These are phyloP conservation scores for Dentipellis sp. DNA, from an alignment of 768 basidiomycete species.

Conservation along the genomic window DNA sequence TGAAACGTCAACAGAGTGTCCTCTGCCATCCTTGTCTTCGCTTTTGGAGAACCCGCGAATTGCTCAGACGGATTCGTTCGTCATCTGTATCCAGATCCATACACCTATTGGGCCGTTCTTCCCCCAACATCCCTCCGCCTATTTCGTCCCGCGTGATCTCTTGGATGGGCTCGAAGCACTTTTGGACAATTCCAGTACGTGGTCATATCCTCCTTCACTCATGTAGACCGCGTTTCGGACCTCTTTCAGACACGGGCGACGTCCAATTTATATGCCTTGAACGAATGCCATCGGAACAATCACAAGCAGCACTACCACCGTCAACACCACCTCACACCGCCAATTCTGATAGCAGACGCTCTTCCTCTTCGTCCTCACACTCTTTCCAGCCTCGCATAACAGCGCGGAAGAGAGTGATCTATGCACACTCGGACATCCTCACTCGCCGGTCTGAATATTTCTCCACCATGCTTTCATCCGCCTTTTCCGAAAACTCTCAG, in stretches of 20 bases:
- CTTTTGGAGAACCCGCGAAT: slow-evolving; percentile 54
- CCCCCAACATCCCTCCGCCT: slow-evolving; percentile 57
- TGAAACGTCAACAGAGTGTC: slow-evolving; percentile 35
- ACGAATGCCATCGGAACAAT: slow-evolving; percentile 25
- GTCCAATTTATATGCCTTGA: slow-evolving; percentile 71
- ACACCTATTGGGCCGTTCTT: slow-evolving; percentile 43
- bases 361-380: slow-evolving; percentile 33
- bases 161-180: slow-evolving; percentile 62
- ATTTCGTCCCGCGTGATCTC: slow-evolving; percentile 57
- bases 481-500: slow-evolving; percentile 50
- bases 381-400: slow-evolving; percentile 34
- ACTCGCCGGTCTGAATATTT: slow-evolving; percentile 72
- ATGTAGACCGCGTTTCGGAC: neutral
- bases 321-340: slow-evolving; percentile 21
- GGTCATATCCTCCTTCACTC: neutral
- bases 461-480: slow-evolving; percentile 60
- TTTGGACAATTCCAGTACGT: slow-evolving; percentile 61
- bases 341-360: slow-evolving; percentile 24
- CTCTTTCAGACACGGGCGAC: slow-evolving; percentile 54
- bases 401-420: slow-evolving; percentile 65
- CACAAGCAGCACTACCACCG: slow-evolving; percentile 18
- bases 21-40: slow-evolving; percentile 50
- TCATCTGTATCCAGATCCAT: slow-evolving; percentile 69
- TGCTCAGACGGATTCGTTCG: slow-evolving; percentile 54
- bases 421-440: slow-evolving; percentile 73